A percentile compares a stretch with the other conserved stretches of the same genome.
Evolutionary conservation across 75 land plant genomes (phyloP).

Genomic region (Larix kaempferi): DNA sequence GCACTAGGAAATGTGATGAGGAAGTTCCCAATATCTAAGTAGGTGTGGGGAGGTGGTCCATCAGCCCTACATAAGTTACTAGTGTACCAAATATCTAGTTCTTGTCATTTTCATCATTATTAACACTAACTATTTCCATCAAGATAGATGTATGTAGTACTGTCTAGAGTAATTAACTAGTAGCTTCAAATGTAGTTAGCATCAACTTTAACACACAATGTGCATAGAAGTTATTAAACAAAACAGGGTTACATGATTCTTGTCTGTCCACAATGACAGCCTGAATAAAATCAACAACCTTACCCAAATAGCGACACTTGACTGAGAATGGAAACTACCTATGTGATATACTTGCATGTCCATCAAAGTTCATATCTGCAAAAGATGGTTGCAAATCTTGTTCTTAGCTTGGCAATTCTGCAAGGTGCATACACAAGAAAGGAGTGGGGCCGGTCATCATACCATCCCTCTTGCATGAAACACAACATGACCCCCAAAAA

Average conservation of each 20-base stretch:
- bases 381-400: constrained; percentile 63
- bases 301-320: constrained; percentile 92
- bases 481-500: too few species aligned
- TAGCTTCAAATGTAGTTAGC: constrained; percentile 84
- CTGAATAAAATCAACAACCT: constrained; percentile 86
- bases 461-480: too few species aligned
- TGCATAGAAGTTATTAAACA: constrained; percentile 77
- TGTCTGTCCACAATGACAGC: constrained; percentile 46
- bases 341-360: constrained; percentile 41
- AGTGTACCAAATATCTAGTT: constrained; percentile 88
- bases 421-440: too few species aligned
- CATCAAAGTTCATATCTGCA: constrained; percentile 77
- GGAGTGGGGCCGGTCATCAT: too few species aligned
- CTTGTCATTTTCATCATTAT: constrained; percentile 31
- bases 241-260: constrained; percentile 79
- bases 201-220: constrained; percentile 76
- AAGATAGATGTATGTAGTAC: constrained; percentile 59
- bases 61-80: constrained; percentile 68
- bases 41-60: constrained; percentile 95
- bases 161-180: constrained; percentile 82
- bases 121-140: constrained; percentile 61
- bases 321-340: constrained; percentile 57
- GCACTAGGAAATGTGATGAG: constrained; percentile 77
- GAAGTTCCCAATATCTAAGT: constrained; percentile 69
- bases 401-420: too few species aligned